Evolutionary conservation across 352 stramenopile genomes (phyloP).

Genomic region (Phytophthora agathidicida): DNA sequence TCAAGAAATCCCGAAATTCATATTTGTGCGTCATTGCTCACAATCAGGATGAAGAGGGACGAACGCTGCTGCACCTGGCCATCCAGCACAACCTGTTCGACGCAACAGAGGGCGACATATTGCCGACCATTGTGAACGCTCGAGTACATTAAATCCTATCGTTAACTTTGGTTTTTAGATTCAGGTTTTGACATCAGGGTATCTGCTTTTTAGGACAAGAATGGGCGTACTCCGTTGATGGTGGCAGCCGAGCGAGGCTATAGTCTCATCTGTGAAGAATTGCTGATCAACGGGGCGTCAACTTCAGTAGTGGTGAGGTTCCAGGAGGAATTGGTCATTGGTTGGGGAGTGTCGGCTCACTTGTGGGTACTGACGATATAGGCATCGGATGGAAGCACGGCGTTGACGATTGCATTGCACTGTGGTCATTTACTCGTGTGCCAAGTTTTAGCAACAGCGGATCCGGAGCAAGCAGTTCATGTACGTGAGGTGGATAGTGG

Average conservation of each 20-base stretch:
- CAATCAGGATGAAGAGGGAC: slow-evolving; percentile 29
- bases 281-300: slow-evolving; percentile 34
- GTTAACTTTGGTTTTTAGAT: no score
- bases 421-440: slow-evolving; percentile 30
- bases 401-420: slow-evolving; percentile 27
- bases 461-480: slow-evolving; percentile 31
- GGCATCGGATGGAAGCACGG: slow-evolving; percentile 27
- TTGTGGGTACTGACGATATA: slow-evolving; percentile 2
- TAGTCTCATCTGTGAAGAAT: slow-evolving; percentile 43
- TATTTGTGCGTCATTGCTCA: background rate
- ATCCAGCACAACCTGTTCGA: slow-evolving; percentile 37
- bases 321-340: background rate
- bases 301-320: slow-evolving; percentile 22
- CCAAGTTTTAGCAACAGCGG: slow-evolving; percentile 35
- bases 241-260: slow-evolving; percentile 33
- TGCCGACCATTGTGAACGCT: slow-evolving; percentile 20
- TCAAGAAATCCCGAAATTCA: slow-evolving; percentile 4
- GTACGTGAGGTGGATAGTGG: slow-evolving; percentile 10
- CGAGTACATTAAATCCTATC: slow-evolving; percentile 9
- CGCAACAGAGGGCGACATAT: slow-evolving; percentile 29
- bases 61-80: slow-evolving; percentile 36
- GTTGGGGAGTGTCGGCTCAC: background rate
- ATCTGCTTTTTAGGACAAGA: slow-evolving; percentile 32
- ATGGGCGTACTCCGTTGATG: slow-evolving; percentile 40
- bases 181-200: no score